A percentile compares a stretch with the other conserved stretches of the same genome.
Evolutionary conservation across 108 stramenopile genomes (phyloP).

Genomic region (Pinguiococcus pyrenoidosus): DNA sequence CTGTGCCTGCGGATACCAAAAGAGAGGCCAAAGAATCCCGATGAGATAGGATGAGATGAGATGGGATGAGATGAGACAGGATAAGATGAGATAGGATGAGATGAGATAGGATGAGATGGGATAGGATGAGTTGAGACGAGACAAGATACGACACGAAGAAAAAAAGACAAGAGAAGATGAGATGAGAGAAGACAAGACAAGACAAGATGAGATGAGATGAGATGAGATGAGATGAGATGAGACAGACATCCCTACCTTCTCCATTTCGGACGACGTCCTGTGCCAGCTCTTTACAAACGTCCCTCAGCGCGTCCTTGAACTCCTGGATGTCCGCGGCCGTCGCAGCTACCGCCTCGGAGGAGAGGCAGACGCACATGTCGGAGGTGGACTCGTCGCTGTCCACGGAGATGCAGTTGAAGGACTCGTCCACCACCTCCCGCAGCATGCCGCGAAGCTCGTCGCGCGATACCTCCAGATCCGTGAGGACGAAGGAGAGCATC

Average conservation of each 20-base stretch:
- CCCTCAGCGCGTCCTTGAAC: constrained; percentile 58
- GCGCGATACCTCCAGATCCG: constrained; percentile 48
- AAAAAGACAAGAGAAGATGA: too few species aligned
- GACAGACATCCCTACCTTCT: constrained; percentile 54
- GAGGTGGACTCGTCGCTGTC: constrained; percentile 90
- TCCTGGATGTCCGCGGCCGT: constrained; percentile 42
- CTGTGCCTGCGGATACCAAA: constrained; percentile 25
- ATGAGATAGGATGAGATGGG: too few species aligned
- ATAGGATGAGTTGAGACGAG: too few species aligned
- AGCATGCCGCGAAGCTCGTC: constrained; percentile 58
- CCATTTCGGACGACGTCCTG: constrained; percentile 93
- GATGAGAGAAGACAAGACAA: too few species aligned
- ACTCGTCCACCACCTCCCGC: constrained; percentile 43
- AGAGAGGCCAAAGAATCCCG: background rate
- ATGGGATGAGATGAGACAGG: too few species aligned
- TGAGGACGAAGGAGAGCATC: constrained; percentile 85
- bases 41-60: background rate
- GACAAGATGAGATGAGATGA: background rate
- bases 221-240: background rate
- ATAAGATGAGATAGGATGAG: too few species aligned
- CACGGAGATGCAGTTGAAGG: constrained; percentile 86
- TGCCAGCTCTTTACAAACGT: constrained; percentile 61
- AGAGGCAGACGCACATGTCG: constrained; percentile 55
- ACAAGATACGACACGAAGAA: too few species aligned
- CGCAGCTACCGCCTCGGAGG: constrained; percentile 11